Evolutionary conservation across 192 early-diverging fungal genomes (phyloP), one percentile per base, ranked within the genome.

Genomic region (Entomortierella beljakovae): DNA sequence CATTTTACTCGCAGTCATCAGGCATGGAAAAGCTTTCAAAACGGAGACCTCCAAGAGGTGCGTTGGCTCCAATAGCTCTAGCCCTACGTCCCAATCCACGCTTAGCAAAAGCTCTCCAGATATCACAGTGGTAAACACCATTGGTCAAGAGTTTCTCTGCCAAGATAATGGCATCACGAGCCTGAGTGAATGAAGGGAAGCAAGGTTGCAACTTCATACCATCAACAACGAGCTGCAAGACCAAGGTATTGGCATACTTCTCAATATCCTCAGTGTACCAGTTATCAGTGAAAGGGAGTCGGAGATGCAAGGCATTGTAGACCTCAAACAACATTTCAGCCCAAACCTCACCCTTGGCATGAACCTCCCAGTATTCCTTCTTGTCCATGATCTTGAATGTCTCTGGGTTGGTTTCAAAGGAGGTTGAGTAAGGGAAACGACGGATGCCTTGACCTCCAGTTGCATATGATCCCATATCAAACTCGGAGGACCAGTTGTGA

Each of bases 291-390:
- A 85, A 90, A 4, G 88, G 89, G 33, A 87, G 74, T 23, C 70
- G 68, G 54, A 90, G 89, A 15, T 90, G 83, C 34, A 95, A 64
- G 67, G 87, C 89, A 87, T 93, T 93, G 60, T 88, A 88, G 33
- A 94, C 88, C 73, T 97, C 96, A 80, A 94, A 96, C 42, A 98
- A 86, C 71, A 96, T 97, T 57, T 86, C 89, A 5, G 95, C 96
- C 97, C 97, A 98, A 7, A 98, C 94, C 69, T 91, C 90, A 48
- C 97, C 97, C 77, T 94, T 95, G 61, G 92, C 92, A 72, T 98
- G 96, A 5, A 94, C 96, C 32, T 94, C 96, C 91, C 93, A 94
- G 83, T 97, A 98, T 10, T 83, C 91, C n/a, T 90, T 90, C 43
- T 86, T 89, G 51, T 90, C 88, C 71, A 98, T 88, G 64, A 83